A percentile compares a stretch with the other conserved stretches of the same genome.
phyloP scores from a whole-genome alignment of 2,329 filamentous ascomycete genomes.

The Coniella vitis region DNA sequence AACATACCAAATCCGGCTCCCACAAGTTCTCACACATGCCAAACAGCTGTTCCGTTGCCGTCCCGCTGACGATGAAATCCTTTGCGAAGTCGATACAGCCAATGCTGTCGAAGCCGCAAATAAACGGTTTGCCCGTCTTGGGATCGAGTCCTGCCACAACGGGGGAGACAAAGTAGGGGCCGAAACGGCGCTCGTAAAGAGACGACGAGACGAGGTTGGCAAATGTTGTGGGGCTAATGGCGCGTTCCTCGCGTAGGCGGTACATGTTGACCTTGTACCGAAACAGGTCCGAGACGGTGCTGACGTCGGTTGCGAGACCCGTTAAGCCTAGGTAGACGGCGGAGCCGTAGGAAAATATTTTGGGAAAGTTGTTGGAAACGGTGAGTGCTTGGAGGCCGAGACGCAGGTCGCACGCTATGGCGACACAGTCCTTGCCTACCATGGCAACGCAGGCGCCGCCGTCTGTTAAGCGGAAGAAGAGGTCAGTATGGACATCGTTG shows the following conservation, averaged over 20 bases:
- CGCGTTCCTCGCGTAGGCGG: constrained; percentile 92
- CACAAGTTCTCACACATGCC: constrained; percentile 97
- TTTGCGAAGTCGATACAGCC: constrained; percentile 99
- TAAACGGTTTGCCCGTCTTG: constrained; percentile 91
- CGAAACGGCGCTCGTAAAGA: constrained; percentile 93
- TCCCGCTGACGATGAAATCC: constrained; percentile 97
- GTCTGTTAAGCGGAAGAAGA: constrained; percentile 36
- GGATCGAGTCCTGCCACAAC: constrained; percentile 93
- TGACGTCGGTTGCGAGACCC: constrained; percentile 91
- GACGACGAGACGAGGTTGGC: constrained; percentile 89
- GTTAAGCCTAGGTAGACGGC: constrained; percentile 87
- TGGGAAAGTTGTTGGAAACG: constrained; percentile 99
- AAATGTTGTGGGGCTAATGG: constrained; percentile 90
- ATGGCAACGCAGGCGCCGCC: constrained; percentile 96
- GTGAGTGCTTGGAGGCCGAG: constrained; percentile 95
- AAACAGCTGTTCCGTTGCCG: constrained; percentile 94
- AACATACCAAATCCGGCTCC: constrained; percentile 88
- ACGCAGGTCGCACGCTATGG: constrained; percentile 97
- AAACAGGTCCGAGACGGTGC: constrained; percentile 92
- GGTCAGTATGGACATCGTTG: constrained; percentile 17
- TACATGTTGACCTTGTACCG: constrained; percentile 99
- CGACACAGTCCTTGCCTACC: constrained; percentile 99
- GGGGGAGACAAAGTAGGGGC: constrained; percentile 91
- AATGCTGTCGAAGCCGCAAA: constrained; percentile 98
- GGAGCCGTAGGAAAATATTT: constrained; percentile 96